phyloP scores from a whole-genome alignment of 306 rosid species.

The Cicer judaicum region DNA sequence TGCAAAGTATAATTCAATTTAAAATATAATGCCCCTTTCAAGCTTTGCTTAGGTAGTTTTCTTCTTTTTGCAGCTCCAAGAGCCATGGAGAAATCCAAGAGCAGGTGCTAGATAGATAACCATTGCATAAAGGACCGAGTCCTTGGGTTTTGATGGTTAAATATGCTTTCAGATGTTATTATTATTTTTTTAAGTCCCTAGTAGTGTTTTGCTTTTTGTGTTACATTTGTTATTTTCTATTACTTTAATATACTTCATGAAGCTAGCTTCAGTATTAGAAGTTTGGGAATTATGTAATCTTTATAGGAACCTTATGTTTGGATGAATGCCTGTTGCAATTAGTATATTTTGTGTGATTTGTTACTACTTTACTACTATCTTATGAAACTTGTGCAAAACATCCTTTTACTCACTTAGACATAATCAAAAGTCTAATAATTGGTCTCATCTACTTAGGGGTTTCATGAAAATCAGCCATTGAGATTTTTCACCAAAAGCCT shows the following conservation, averaged over 20 bases:
- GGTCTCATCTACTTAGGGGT: not conserved
- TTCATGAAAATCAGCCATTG: no score
- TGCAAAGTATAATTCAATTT: not conserved
- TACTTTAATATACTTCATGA: slow-evolving; percentile 47
- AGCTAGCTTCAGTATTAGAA: slow-evolving; percentile 50
- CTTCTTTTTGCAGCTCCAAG: slow-evolving; percentile 56
- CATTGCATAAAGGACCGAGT: slow-evolving; percentile 45
- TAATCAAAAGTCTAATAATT: not conserved
- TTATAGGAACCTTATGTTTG: slow-evolving; percentile 50
- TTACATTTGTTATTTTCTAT: slow-evolving; percentile 43
- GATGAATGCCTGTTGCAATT: slow-evolving; percentile 47
- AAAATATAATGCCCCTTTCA: not conserved
- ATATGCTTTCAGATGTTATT: slow-evolving; percentile 45
- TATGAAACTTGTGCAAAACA: not conserved
- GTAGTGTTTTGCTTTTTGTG: slow-evolving; percentile 38
- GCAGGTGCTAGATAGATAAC: slow-evolving; percentile 48
- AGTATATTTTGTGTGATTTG: slow-evolving; percentile 35
- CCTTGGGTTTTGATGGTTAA: slow-evolving; percentile 46
- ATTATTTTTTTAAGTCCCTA: slow-evolving; percentile 44
- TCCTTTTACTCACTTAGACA: not conserved
- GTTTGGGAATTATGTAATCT: slow-evolving; percentile 60
- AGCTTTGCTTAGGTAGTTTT: slow-evolving; percentile 15
- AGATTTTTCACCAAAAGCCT: no score
- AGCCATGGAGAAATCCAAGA: slow-evolving; percentile 56
- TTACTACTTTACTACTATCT: not conserved